Conservation (phyloP, 2,329 filamentous ascomycete species). For the Cyanodermella asteris region DNA sequence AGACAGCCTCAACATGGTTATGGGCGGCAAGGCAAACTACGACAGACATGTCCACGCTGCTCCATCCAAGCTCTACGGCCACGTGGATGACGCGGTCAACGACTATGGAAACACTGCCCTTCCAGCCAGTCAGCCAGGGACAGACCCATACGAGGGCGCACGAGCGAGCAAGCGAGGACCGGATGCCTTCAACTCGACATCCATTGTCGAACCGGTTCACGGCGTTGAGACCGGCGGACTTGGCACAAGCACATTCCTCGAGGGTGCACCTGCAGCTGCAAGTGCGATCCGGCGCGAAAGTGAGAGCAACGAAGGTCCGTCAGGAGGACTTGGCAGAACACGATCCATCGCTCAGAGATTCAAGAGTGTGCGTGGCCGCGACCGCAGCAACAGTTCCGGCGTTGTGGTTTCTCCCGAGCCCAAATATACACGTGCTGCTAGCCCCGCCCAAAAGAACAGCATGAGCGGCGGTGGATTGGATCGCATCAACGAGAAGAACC, state of each 20-base stretch:
- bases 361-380: conserved; percentile 57
- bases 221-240: conserved; percentile 66
- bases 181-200: conserved; percentile 40
- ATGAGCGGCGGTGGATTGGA: conserved; percentile 18
- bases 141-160: conserved; percentile 18
- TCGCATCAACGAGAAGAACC: conserved; percentile 33
- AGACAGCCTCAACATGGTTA: conserved; percentile 73
- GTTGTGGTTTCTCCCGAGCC: conserved; percentile 37
- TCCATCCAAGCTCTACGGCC: conserved; percentile 75
- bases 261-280: conserved; percentile 72
- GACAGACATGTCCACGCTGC: conserved; percentile 61
- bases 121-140: conserved; percentile 14
- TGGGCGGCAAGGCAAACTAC: conserved; percentile 71
- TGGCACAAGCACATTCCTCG: conserved; percentile 86
- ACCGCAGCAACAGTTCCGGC: conserved; percentile 36
- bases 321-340: conserved; percentile 55
- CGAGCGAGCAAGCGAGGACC: conserved; percentile 9
- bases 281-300: conserved; percentile 55
- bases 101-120: conserved; percentile 42
- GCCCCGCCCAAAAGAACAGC: conserved; percentile 9
- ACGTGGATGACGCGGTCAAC: conserved; percentile 62
- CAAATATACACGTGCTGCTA: conserved; percentile 22
- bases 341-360: conserved; percentile 89
- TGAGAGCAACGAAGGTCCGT: conserved; percentile 35
- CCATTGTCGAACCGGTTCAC: conserved; percentile 51